Base-by-base conservation (phyloP, 108 stramenopile genomes). In the Cyclotella choctawhatcheeana region DNA sequence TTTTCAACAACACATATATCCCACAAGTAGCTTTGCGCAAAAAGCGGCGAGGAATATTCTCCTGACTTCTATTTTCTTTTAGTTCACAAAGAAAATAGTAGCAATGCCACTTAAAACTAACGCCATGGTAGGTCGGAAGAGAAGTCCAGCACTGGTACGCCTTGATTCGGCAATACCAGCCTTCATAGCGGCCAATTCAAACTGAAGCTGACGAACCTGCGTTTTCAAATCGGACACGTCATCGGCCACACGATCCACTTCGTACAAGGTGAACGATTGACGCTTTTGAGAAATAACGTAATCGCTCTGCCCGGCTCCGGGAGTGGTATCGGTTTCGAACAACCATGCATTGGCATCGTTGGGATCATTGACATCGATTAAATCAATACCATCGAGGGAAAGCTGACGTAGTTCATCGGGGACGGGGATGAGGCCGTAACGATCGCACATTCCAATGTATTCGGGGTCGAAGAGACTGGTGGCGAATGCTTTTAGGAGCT, bases 401-500 rank as follows among this genome's bases (percentile, higher is more conserved):
- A 82, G 40, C 8, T 82, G 26, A 5, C 20, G 40, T 17, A 82
- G 45, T 13, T 24, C 64, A 4, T 14, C 14, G 2, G 75, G 74
- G 24, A 76, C 81, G 20, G 73, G 75, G 13, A 70, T 44, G 58
- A 76, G 58, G 25, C 75, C 75, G 48, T 71, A 82, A 3, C 64
- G 22, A 20, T 60, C 56, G 34, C 78, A 79, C 20, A 74, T 29
- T 13, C 66, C 73, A 55, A 79, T 79, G 72, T 73, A 70, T 17
- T 79, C 55, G 21, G 56, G 58, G 24, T 79, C 78, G 37, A 74
- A 79, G 20, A 85, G 43, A 48, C 54, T 69, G 0, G 20, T 35
- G 25, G 74, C 69, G 35, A 82, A 85, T 18, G 84, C 84, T 27
- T 72, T 73, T 40, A 85, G 81, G 14, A 85, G 69, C 0, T 71